phyloP scores from a whole-genome alignment of 768 basidiomycete genomes.

The Sporobolomyces phaffii region DNA sequence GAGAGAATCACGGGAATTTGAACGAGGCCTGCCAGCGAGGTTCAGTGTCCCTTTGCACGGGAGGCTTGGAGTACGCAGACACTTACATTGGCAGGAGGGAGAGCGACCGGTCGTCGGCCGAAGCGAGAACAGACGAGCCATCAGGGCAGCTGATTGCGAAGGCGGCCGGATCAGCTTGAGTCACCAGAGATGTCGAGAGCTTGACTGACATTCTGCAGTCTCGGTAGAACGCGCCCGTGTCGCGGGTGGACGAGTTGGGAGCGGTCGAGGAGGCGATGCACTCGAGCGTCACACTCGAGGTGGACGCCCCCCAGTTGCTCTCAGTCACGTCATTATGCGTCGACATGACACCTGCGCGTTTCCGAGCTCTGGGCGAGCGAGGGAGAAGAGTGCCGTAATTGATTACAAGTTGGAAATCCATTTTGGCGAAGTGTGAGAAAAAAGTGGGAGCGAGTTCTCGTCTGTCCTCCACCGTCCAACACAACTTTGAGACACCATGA shows the following conservation, averaged over 20 bases:
- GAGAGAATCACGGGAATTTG: no score
- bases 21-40: no score
- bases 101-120: conserved; percentile 66
- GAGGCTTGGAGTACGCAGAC: background rate
- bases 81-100: conserved; percentile 56
- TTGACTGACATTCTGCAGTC: conserved; percentile 55
- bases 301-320: background rate
- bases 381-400: background rate
- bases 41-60: no score
- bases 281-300: background rate
- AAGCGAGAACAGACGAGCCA: conserved; percentile 61
- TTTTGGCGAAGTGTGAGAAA: no score
- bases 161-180: background rate
- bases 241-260: background rate
- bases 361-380: background rate
- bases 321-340: background rate
- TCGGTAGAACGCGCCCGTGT: conserved; percentile 54
- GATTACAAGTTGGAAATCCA: no score
- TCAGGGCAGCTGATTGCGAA: conserved; percentile 61
- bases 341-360: background rate
- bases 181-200: background rate
- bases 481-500: conserved; percentile 12
- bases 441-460: background rate
- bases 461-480: background rate
- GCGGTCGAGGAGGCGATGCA: conserved; percentile 2